A percentile compares a stretch with the other conserved stretches of the same genome.
These are phyloP conservation scores for Acanthamoeba sp. DNA, from an alignment of 208 protist species.

Conservation along the genomic window DNA sequence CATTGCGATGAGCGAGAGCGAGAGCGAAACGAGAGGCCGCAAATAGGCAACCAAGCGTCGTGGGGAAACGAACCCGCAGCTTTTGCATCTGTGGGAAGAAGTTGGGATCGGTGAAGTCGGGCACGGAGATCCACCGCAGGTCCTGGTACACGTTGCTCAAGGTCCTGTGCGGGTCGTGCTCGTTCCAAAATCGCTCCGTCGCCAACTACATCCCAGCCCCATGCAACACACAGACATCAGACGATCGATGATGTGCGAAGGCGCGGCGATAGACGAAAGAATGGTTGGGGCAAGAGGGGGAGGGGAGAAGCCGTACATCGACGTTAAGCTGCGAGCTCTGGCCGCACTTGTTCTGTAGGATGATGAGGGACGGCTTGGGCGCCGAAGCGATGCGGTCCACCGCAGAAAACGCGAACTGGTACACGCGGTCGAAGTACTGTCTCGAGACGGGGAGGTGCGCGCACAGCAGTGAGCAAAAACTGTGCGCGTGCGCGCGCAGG, in stretches of 20 bases:
- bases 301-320: background rate
- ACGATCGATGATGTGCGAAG: background rate
- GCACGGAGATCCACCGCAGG: conserved; percentile 3
- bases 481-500: too few species aligned
- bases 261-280: background rate
- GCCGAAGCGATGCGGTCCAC: conserved; percentile 55
- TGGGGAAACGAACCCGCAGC: background rate
- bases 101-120: conserved; percentile 55
- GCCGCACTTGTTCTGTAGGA: conserved; percentile 57
- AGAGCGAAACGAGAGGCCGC: background rate
- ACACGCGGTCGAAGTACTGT: conserved; percentile 18
- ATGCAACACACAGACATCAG: background rate
- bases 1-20: background rate
- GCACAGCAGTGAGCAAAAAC: background rate
- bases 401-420: conserved; percentile 43
- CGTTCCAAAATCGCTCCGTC: conserved; percentile 54
- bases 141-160: conserved; percentile 50
- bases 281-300: background rate
- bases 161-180: conserved; percentile 50
- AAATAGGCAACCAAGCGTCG: background rate
- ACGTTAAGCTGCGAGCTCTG: conserved; percentile 30
- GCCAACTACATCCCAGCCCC: background rate
- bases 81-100: conserved; percentile 44
- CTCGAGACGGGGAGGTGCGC: background rate
- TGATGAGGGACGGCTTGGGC: conserved; percentile 50